Conservation (phyloP, 305 asterid genomes). For the Petunia hybrid region DNA sequence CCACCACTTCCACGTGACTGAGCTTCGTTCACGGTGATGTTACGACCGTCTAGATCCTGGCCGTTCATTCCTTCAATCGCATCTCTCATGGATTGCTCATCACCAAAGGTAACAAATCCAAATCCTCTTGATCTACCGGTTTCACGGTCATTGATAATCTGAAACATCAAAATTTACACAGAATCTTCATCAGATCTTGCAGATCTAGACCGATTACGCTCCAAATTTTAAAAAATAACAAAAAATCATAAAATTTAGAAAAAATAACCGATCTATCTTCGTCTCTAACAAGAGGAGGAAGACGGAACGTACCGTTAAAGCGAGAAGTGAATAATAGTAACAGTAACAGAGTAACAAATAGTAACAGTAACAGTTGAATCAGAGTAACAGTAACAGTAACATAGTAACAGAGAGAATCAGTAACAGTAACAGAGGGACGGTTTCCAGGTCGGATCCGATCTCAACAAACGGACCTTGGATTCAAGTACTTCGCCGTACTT, state of each 20-base stretch:
- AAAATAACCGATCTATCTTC: constrained; percentile 40
- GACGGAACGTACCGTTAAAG: constrained; percentile 49
- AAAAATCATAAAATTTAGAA: background rate
- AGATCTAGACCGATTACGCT: background rate
- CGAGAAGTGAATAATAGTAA: constrained; percentile 33
- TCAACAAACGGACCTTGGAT: constrained; percentile 57
- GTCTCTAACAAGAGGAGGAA: constrained; percentile 42
- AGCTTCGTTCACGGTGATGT: constrained; percentile 51
- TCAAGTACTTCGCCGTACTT: constrained; percentile 47
- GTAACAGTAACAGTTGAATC: constrained; percentile 40
- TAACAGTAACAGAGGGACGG: constrained; percentile 37
- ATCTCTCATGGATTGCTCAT: constrained; percentile 43
- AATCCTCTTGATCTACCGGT: constrained; percentile 36
- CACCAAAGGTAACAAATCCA: constrained; percentile 44
- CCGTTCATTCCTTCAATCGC: constrained; percentile 51
- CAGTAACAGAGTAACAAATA: constrained; percentile 45
- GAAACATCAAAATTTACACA: background rate
- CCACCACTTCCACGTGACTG: constrained; percentile 49
- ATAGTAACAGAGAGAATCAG: constrained; percentile 35
- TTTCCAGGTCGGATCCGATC: constrained; percentile 48
- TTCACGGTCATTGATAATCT: constrained; percentile 50
- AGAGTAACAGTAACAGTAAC: constrained; percentile 43
- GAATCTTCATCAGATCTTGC: constrained; percentile 20
- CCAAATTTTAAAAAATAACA: background rate
- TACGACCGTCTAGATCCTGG: constrained; percentile 43